phyloP scores from a whole-genome alignment of 1,284 basidiomycete species.

The Omphalotus olearius region DNA sequence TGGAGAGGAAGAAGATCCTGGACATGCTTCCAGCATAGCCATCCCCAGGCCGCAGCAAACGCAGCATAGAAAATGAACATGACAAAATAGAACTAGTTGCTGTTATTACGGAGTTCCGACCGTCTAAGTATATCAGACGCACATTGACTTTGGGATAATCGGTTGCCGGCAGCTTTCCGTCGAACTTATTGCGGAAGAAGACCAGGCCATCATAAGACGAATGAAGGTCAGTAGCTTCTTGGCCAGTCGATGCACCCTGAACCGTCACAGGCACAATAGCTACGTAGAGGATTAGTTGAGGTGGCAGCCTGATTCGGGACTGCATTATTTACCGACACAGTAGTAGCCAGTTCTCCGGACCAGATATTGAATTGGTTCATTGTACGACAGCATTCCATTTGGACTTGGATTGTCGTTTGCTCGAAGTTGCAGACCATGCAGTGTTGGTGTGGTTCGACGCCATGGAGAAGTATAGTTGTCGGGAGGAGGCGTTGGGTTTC shows the following conservation, averaged over 20 bases:
- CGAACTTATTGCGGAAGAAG: constrained; percentile 85
- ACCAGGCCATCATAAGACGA: constrained; percentile 82
- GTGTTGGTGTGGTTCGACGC: constrained; percentile 25
- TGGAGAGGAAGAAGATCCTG: constrained; percentile 85
- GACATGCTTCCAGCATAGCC: constrained; percentile 79
- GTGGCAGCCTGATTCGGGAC: neutral
- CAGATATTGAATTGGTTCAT: constrained; percentile 67
- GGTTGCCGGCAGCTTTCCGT: constrained; percentile 85
- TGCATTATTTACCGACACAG: constrained; percentile 71
- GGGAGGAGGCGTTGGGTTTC: constrained; percentile 50
- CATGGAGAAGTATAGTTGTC: constrained; percentile 45
- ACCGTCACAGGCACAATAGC: constrained; percentile 85
- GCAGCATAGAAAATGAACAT: constrained; percentile 78
- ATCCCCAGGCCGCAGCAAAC: constrained; percentile 76
- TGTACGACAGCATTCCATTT: constrained; percentile 47
- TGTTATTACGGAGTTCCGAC: neutral
- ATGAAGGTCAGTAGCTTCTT: constrained; percentile 55
- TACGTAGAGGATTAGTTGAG: constrained; percentile 26
- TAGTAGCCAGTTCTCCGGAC: constrained; percentile 94
- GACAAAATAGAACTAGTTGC: constrained; percentile 76
- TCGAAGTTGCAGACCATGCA: constrained; percentile 17
- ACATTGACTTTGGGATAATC: constrained; percentile 99
- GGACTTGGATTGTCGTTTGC: constrained; percentile 42
- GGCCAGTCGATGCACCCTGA: constrained; percentile 29
- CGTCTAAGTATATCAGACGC: constrained; percentile 26